Conservation (phyloP, 2,329 filamentous ascomycete species). For the Cadophora malorum region DNA sequence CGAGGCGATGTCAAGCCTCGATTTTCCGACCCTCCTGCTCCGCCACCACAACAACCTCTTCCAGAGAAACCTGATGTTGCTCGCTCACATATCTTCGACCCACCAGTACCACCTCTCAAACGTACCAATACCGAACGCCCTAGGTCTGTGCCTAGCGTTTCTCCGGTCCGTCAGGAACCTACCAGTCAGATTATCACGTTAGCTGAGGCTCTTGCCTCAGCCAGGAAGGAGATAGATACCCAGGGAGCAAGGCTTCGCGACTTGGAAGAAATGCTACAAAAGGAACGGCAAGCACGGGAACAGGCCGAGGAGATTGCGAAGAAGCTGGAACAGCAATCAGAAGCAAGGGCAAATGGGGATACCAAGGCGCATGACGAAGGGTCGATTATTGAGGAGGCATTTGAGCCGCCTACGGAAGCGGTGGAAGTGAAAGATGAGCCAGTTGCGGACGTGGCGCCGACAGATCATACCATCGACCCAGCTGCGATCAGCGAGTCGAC, state of each 20-base stretch:
- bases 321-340: slow-evolving; percentile 66
- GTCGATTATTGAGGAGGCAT: slow-evolving; percentile 52
- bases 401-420: slow-evolving; percentile 51
- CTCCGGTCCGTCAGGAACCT: slow-evolving; percentile 57
- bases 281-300: slow-evolving; percentile 82
- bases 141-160: slow-evolving; percentile 58
- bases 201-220: slow-evolving; percentile 81
- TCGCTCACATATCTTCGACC: slow-evolving; percentile 53
- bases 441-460: slow-evolving; percentile 11
- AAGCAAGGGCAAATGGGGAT: slow-evolving; percentile 50
- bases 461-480: slow-evolving; percentile 67
- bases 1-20: slow-evolving; percentile 80
- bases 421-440: slow-evolving; percentile 39
- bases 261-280: slow-evolving; percentile 77
- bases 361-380: slow-evolving; percentile 48
- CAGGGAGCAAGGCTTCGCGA: slow-evolving; percentile 81
- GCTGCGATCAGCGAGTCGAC: slow-evolving; percentile 80
- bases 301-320: slow-evolving; percentile 83
- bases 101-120: slow-evolving; percentile 68
- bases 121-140: slow-evolving; percentile 78
- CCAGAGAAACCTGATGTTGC: slow-evolving; percentile 87
- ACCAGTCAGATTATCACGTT: slow-evolving; percentile 81
- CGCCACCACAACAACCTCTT: slow-evolving; percentile 89
- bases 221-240: slow-evolving; percentile 86
- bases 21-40: slow-evolving; percentile 92